Evolutionary conservation across 164 flowering plant species (phyloP).

Genomic region (Vitis labrusca): DNA sequence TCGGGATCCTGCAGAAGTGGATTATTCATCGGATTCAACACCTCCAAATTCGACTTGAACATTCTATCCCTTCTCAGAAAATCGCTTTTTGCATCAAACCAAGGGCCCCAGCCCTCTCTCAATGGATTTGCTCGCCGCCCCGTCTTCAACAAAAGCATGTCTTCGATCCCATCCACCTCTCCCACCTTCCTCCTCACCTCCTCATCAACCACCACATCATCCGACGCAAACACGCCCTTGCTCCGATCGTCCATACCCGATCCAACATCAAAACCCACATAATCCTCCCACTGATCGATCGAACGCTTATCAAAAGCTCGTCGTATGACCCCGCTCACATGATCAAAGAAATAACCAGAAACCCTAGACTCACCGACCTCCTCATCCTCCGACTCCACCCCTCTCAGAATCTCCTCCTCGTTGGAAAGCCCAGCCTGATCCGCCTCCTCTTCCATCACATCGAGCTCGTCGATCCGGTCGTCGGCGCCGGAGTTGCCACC

Average conservation of each 20-base stretch:
- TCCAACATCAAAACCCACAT: constrained; percentile 22
- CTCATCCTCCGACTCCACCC: constrained; percentile 32
- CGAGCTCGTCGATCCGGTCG: constrained; percentile 83
- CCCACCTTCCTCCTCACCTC: constrained; percentile 54
- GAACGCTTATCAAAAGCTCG: constrained; percentile 55
- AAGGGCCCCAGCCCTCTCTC: constrained; percentile 91
- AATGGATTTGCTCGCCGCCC: constrained; percentile 42
- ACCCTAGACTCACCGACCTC: constrained; percentile 18
- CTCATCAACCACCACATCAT: constrained; percentile 80
- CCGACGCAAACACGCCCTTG: constrained; percentile 66
- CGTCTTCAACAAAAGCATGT: constrained; percentile 70
- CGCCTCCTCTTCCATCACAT: constrained; percentile 44
- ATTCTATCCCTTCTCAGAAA: constrained; percentile 77
- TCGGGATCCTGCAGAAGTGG: constrained; percentile 94
- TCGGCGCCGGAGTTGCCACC: constrained; percentile 20
- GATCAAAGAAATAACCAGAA: constrained; percentile 68
- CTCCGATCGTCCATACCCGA: constrained; percentile 23
- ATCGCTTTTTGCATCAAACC: constrained; percentile 90
- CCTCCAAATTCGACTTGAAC: constrained; percentile 83
- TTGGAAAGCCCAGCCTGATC: constrained; percentile 20
- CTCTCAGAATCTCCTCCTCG: constrained; percentile 35
- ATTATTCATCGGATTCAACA: constrained; percentile 78
- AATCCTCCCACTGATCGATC: constrained; percentile 69
- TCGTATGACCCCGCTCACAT: constrained; percentile 50
- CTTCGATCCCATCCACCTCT: constrained; percentile 61